These are phyloP conservation scores for Botryotinia convoluta DNA, from an alignment of 2,329 filamentous ascomycete genomes.

Conservation along the genomic window DNA sequence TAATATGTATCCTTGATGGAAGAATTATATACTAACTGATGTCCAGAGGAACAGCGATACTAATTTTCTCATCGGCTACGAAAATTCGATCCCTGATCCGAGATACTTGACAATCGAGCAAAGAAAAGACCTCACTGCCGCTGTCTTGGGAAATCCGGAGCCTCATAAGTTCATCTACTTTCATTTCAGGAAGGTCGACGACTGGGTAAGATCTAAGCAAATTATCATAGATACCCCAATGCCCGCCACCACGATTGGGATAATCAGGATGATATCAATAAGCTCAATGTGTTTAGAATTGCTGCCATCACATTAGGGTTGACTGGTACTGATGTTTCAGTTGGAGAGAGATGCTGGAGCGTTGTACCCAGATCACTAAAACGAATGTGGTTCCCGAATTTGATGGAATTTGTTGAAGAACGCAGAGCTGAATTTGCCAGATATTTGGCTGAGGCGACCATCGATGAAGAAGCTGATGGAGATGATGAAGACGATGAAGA, in stretches of 20 bases:
- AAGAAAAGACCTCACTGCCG: background rate
- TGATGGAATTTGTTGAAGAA: background rate
- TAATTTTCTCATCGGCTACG: too few species aligned
- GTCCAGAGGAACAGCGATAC: background rate
- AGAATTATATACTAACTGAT: background rate
- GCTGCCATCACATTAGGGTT: background rate
- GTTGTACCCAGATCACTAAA: background rate
- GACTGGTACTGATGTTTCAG: background rate
- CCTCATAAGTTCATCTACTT: background rate
- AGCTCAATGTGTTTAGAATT: background rate
- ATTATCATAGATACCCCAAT: background rate
- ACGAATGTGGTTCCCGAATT: background rate
- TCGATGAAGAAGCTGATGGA: background rate
- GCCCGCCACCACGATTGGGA: background rate
- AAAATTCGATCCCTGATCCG: background rate
- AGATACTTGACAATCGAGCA: background rate
- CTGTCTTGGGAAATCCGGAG: background rate
- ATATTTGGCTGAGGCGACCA: background rate
- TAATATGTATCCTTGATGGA: background rate
- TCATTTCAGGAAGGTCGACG: background rate
- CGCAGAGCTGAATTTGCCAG: background rate
- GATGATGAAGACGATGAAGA: background rate
- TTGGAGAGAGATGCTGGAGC: background rate
- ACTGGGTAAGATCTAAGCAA: background rate
- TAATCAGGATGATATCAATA: background rate